Conservation (phyloP, 1,284 basidiomycete species). For the Phellinidium pouzarii region DNA sequence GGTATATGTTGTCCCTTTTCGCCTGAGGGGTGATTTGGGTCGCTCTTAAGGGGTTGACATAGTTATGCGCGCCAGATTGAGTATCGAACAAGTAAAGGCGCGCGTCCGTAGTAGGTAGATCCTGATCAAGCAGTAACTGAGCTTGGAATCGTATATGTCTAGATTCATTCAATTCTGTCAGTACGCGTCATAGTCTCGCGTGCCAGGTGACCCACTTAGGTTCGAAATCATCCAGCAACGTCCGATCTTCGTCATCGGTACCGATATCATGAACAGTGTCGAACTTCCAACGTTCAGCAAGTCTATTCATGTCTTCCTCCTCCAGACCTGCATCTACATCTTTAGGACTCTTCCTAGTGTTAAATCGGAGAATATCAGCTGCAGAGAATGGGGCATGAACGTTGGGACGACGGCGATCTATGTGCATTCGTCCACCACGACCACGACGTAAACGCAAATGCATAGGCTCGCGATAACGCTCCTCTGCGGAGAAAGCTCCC, state of each 20-base stretch:
- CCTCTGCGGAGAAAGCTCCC: constrained; percentile 31
- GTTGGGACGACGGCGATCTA: constrained; percentile 62
- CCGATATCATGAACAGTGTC: constrained; percentile 58
- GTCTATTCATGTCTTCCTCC: constrained; percentile 33
- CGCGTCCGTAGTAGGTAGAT: constrained; percentile 41
- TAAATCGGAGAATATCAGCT: constrained; percentile 8
- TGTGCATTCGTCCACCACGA: constrained; percentile 71
- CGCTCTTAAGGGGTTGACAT: constrained; percentile 30
- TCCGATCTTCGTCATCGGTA: constrained; percentile 60
- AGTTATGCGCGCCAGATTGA: constrained; percentile 26
- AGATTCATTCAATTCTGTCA: neutral
- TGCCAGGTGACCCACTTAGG: constrained; percentile 38
- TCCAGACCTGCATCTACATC: constrained; percentile 34
- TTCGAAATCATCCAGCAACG: constrained; percentile 65
- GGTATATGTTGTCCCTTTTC: neutral
- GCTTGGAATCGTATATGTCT: constrained; percentile 55
- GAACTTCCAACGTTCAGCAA: constrained; percentile 64
- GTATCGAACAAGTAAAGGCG: constrained; percentile 37
- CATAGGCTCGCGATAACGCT: constrained; percentile 32
- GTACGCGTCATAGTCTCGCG: constrained; percentile 1
- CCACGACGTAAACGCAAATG: constrained; percentile 72
- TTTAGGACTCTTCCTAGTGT: constrained; percentile 17
- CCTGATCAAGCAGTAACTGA: constrained; percentile 42
- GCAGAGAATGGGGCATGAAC: constrained; percentile 22
- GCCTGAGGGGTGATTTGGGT: neutral